Evolutionary conservation across 768 basidiomycete species (phyloP).

Genomic region (Naganishia friedmannii): DNA sequence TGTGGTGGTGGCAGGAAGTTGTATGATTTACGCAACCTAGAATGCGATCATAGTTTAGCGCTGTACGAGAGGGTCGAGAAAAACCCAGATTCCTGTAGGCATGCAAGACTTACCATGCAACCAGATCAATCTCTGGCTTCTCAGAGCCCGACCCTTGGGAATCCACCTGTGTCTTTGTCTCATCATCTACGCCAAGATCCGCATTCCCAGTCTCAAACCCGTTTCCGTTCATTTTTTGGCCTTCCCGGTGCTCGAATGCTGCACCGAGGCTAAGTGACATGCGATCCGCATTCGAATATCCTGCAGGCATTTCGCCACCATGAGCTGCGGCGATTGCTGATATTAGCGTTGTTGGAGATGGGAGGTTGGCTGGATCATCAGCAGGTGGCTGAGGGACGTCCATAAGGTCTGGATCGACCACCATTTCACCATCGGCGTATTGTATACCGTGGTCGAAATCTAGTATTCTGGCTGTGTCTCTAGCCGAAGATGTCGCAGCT

Average conservation of each 20-base stretch:
- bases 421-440: slow-evolving; percentile 3
- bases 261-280: slow-evolving; percentile 23
- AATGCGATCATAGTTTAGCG: neutral
- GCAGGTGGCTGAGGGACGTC: neutral
- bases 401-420: slow-evolving; percentile 17
- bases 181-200: slow-evolving; percentile 16
- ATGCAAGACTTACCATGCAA: slow-evolving; percentile 20
- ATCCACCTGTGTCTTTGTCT: slow-evolving; percentile 11
- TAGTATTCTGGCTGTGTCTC: slow-evolving; percentile 11
- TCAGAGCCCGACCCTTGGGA: slow-evolving; percentile 2
- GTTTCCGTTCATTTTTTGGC: slow-evolving; percentile 3
- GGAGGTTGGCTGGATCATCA: slow-evolving; percentile 2
- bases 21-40: slow-evolving; percentile 15
- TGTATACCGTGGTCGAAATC: slow-evolving; percentile 3
- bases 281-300: slow-evolving; percentile 7
- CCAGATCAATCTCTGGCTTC: slow-evolving; percentile 23
- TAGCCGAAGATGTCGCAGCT: neutral
- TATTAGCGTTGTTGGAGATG: slow-evolving; percentile 13
- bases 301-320: neutral
- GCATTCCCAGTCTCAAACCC: slow-evolving; percentile 11
- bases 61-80: neutral
- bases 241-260: slow-evolving; percentile 20
- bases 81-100: neutral
- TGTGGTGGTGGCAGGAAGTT: slow-evolving; percentile 12
- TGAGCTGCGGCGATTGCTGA: slow-evolving; percentile 9